Conservation (phyloP, 495 filamentous ascomycete species). For the Bombardia bombarda region DNA sequence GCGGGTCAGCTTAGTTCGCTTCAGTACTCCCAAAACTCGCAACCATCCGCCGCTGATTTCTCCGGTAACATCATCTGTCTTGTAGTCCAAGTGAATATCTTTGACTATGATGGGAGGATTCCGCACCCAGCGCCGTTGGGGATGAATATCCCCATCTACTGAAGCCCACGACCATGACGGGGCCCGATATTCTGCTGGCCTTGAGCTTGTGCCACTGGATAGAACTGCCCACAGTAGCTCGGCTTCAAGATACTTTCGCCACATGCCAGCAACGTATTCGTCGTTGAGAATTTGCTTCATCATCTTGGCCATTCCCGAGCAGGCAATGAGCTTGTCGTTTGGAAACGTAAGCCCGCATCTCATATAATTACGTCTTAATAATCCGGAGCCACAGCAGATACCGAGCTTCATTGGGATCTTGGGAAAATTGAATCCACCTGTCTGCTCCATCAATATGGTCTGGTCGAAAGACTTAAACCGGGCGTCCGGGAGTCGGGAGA, state of each 20-base stretch:
- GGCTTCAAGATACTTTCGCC: constrained; percentile 2
- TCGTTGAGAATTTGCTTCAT: neutral
- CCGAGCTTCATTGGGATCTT: too few species aligned
- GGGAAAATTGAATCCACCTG: too few species aligned
- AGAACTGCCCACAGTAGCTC: neutral
- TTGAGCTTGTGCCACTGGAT: neutral
- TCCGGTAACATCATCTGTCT: neutral
- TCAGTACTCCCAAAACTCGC: neutral
- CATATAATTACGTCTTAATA: neutral
- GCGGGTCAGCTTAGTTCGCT: neutral
- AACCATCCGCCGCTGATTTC: neutral
- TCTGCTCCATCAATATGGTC: too few species aligned
- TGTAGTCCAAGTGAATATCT: neutral
- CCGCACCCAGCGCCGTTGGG: neutral
- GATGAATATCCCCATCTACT: neutral
- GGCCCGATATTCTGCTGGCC: neutral
- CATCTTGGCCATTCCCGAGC: neutral
- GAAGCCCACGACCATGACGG: neutral
- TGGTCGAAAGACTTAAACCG: neutral
- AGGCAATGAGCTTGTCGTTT: constrained; percentile 4
- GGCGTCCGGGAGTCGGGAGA: neutral
- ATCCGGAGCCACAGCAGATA: neutral
- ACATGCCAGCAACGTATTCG: constrained; percentile 4
- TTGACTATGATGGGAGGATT: neutral
- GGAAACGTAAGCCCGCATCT: constrained; percentile 1